Conservation (phyloP, 129 eudicot genomes). For the Saposhnikovia divaricata region DNA sequence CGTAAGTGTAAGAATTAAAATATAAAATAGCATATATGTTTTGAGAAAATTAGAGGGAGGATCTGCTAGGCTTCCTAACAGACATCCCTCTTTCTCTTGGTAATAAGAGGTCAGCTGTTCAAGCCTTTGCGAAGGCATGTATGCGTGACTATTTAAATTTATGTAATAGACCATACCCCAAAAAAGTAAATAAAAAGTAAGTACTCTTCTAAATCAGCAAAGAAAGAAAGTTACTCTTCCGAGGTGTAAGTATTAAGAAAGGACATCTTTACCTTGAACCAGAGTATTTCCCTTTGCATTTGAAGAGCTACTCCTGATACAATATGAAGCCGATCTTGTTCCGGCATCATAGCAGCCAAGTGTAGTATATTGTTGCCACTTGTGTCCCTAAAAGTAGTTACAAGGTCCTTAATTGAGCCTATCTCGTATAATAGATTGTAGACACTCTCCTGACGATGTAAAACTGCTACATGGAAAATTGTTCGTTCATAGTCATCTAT, state of each 20-base stretch:
- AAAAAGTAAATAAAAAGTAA: no score
- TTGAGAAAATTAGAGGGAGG: not conserved
- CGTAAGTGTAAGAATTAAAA: not conserved
- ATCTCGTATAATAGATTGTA: slow-evolving; percentile 17
- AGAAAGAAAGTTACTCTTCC: not conserved
- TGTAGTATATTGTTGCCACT: slow-evolving; percentile 15
- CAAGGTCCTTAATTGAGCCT: slow-evolving; percentile 12
- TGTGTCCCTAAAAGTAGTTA: slow-evolving; percentile 12
- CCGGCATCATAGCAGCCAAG: slow-evolving; percentile 11
- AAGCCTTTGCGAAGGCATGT: not conserved
- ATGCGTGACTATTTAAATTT: not conserved
- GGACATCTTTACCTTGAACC: slow-evolving; percentile 16
- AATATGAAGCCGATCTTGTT: slow-evolving; percentile 8
- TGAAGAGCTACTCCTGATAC: slow-evolving; percentile 27
- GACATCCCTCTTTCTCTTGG: not conserved
- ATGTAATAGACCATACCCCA: not conserved
- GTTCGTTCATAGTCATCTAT: not conserved
- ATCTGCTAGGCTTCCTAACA: not conserved
- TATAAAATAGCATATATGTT: not conserved
- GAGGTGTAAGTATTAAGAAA: no score
- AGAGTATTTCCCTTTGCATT: slow-evolving; percentile 15
- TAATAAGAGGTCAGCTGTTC: not conserved
- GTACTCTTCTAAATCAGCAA: not conserved
- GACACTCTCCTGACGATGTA: slow-evolving; percentile 20
- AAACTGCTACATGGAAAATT: slow-evolving; percentile 17